Evolutionary conservation across 331 rosid species (phyloP).

Genomic region (Quercus phellos): DNA sequence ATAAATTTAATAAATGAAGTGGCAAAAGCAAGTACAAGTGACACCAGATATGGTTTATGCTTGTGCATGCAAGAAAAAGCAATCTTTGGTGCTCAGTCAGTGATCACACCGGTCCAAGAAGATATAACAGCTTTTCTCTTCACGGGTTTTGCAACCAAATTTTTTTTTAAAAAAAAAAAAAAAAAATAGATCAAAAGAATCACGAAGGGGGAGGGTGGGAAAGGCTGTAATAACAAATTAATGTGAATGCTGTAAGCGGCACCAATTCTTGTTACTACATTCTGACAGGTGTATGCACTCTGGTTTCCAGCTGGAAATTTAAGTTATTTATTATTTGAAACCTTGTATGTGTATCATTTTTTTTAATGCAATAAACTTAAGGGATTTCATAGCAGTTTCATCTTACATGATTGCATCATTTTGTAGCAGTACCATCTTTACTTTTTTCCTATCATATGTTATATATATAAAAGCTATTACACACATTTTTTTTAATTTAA

Average conservation of each 20-base stretch:
- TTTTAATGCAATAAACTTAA: too few relatives aligned
- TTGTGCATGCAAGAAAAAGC: constrained; percentile 14
- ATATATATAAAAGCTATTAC: not conserved
- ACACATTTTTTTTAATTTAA: too few relatives aligned
- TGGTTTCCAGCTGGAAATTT: not conserved
- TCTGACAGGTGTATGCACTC: not conserved
- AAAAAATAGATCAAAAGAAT: constrained; percentile 14
- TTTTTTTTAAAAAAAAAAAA: not conserved
- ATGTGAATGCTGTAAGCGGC: constrained; percentile 24
- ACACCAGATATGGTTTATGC: not conserved
- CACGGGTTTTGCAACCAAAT: constrained; percentile 30
- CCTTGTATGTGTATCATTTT: too few relatives aligned
- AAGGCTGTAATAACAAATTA: constrained; percentile 14
- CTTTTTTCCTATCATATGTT: not conserved
- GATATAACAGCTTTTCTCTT: not conserved
- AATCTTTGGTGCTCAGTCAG: not conserved
- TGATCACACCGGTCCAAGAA: not conserved
- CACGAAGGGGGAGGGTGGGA: constrained; percentile 11
- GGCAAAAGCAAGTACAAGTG: not conserved
- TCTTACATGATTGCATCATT: too few relatives aligned
- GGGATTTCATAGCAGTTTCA: too few relatives aligned
- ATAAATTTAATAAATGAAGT: not conserved
- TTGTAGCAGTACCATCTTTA: too few relatives aligned
- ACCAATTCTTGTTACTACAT: not conserved
- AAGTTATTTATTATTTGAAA: not conserved